Conservation (phyloP, 345 rosid genomes). For the Linum lewisii region DNA sequence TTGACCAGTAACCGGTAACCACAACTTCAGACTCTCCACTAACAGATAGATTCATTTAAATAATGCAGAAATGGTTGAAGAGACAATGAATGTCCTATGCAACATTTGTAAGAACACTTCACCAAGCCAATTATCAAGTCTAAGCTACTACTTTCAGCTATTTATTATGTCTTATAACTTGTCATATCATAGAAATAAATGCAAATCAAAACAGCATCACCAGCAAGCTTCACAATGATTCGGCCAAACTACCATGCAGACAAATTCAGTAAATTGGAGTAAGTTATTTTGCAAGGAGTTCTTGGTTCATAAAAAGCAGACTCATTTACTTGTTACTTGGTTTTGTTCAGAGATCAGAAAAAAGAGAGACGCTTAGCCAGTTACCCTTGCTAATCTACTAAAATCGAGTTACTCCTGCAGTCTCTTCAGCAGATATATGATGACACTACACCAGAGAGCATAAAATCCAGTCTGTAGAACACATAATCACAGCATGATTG, state of each 20-base stretch:
- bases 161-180: background rate
- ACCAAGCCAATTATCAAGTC: no score
- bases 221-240: background rate
- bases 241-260: background rate
- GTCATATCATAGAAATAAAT: background rate
- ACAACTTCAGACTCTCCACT: background rate
- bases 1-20: no score
- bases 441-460: no score
- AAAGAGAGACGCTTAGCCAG: no score
- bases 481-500: no score
- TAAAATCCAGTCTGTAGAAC: no score
- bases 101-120: no score
- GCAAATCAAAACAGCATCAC: background rate
- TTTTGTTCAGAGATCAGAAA: background rate
- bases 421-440: no score
- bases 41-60: background rate
- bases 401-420: no score
- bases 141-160: background rate
- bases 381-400: no score
- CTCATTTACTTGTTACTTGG: no score
- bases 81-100: no score
- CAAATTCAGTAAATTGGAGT: background rate
- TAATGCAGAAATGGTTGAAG: background rate
- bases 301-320: background rate
- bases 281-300: background rate